phyloP scores from a whole-genome alignment of 176 grass and related monocot species.

The Musa itinerans region DNA sequence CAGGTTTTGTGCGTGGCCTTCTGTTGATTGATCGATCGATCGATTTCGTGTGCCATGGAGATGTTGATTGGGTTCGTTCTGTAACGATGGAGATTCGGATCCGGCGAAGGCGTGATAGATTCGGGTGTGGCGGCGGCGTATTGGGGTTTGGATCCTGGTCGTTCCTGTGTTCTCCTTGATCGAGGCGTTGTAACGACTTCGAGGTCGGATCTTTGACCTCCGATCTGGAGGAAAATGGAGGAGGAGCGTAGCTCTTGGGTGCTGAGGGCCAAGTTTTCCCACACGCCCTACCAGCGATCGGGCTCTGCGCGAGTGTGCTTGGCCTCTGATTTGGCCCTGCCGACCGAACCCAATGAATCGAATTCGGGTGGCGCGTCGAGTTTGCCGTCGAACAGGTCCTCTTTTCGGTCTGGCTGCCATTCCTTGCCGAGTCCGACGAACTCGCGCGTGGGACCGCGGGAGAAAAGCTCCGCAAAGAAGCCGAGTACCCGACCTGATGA shows the following conservation, averaged over 20 bases:
- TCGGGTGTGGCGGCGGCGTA: background rate
- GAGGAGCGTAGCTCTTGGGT: conserved; percentile 71
- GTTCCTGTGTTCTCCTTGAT: background rate
- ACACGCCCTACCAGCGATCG: conserved; percentile 36
- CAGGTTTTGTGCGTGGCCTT: background rate
- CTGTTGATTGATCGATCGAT: background rate
- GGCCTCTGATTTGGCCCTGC: conserved; percentile 3
- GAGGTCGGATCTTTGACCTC: background rate
- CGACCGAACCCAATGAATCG: conserved; percentile 32
- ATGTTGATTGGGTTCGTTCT: background rate
- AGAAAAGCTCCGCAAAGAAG: background rate
- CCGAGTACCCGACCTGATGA: background rate
- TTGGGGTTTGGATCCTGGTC: background rate
- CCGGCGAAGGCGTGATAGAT: background rate
- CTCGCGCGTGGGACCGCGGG: conserved; percentile 6
- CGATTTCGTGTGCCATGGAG: background rate
- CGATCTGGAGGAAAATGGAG: conserved; percentile 42
- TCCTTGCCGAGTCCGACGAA: conserved; percentile 9
- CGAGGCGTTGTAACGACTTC: background rate
- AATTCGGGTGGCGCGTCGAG: conserved; percentile 28
- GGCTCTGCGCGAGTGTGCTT: conserved; percentile 1
- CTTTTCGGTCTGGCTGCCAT: conserved; percentile 11
- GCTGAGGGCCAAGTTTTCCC: conserved; percentile 70
- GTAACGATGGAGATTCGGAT: background rate
- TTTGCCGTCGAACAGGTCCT: conserved; percentile 20